Evolutionary conservation across 2,329 filamentous ascomycete genomes (phyloP).

Genomic region (Aspergillus persii): DNA sequence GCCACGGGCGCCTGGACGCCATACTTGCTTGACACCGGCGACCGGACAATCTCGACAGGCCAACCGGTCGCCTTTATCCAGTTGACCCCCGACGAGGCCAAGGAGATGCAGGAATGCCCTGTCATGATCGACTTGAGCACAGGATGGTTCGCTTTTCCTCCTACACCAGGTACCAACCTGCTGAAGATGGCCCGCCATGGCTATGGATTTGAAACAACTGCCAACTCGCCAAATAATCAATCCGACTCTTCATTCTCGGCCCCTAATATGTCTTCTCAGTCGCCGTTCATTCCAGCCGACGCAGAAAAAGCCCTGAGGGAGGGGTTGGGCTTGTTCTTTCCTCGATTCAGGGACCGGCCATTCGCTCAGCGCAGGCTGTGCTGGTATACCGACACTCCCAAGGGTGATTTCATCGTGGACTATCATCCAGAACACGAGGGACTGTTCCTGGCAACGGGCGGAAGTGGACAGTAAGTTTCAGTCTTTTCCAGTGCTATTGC

Average conservation of each 20-base stretch:
- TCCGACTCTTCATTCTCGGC: slow-evolving; percentile 18
- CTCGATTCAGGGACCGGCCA: slow-evolving; percentile 22
- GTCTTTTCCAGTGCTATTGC: background rate
- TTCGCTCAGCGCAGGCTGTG: slow-evolving; percentile 29
- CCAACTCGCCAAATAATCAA: slow-evolving; percentile 3
- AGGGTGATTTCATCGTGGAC: slow-evolving; percentile 34
- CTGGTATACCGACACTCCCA: slow-evolving; percentile 38
- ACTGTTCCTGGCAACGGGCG: slow-evolving; percentile 9
- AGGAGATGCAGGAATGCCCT: slow-evolving; percentile 35
- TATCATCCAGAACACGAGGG: slow-evolving; percentile 31
- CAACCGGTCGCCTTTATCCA: slow-evolving; percentile 28
- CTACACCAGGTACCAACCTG: slow-evolving; percentile 21
- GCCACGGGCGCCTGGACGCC: slow-evolving; percentile 26
- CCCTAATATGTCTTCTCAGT: slow-evolving; percentile 11
- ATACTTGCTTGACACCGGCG: slow-evolving; percentile 18
- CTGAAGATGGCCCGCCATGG: slow-evolving; percentile 31
- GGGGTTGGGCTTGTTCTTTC: slow-evolving; percentile 18
- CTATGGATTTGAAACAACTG: slow-evolving; percentile 45
- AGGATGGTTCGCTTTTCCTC: slow-evolving; percentile 32
- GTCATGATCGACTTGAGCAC: slow-evolving; percentile 31
- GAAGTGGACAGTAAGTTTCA: slow-evolving; percentile 13
- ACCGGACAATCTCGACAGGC: slow-evolving; percentile 17
- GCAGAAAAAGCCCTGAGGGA: slow-evolving; percentile 14
- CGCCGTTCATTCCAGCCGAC: slow-evolving; percentile 20
- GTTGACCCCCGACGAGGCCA: slow-evolving; percentile 25